Conservation (phyloP, 2,329 filamentous ascomycete species). For the Periconia sp. region DNA sequence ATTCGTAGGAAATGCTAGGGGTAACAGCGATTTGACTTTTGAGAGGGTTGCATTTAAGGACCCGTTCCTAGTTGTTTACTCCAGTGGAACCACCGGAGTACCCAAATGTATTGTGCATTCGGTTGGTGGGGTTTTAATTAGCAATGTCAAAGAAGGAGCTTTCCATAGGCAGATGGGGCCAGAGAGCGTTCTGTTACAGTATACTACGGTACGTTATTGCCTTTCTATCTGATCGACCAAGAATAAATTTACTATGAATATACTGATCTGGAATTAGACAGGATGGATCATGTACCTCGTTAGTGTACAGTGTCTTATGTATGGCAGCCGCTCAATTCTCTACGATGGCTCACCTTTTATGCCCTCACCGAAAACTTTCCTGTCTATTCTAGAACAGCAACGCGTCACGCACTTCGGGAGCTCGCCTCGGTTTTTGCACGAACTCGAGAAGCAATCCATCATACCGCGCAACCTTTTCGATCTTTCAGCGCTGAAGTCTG, state of each 20-base stretch:
- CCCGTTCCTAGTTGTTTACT: conserved; percentile 76
- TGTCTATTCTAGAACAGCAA: conserved; percentile 64
- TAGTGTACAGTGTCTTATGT: conserved; percentile 60
- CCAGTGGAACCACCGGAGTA: conserved; percentile 77
- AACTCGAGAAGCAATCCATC: conserved; percentile 66
- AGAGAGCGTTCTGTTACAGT: conserved; percentile 55
- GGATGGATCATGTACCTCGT: conserved; percentile 84
- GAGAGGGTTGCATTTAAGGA: conserved; percentile 69
- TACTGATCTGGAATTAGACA: conserved; percentile 19
- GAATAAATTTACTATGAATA: neutral
- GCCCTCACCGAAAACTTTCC: conserved; percentile 65
- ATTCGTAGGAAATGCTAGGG: conserved; percentile 46
- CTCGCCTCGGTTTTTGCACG: conserved; percentile 75
- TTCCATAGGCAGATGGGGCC: conserved; percentile 54
- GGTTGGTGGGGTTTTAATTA: conserved; percentile 66
- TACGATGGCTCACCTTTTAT: conserved; percentile 83
- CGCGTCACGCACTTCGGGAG: conserved; percentile 73
- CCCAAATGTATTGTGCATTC: conserved; percentile 87
- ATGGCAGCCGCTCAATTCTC: conserved; percentile 65
- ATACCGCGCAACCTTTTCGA: conserved; percentile 64
- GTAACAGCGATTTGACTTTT: conserved; percentile 52
- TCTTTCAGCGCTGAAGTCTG: conserved; percentile 61
- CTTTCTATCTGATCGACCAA: too few relatives aligned
- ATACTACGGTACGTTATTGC: conserved; percentile 52
- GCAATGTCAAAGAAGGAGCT: conserved; percentile 60